phyloP scores from a whole-genome alignment of 306 rosid species.

The Corylus avellana region DNA sequence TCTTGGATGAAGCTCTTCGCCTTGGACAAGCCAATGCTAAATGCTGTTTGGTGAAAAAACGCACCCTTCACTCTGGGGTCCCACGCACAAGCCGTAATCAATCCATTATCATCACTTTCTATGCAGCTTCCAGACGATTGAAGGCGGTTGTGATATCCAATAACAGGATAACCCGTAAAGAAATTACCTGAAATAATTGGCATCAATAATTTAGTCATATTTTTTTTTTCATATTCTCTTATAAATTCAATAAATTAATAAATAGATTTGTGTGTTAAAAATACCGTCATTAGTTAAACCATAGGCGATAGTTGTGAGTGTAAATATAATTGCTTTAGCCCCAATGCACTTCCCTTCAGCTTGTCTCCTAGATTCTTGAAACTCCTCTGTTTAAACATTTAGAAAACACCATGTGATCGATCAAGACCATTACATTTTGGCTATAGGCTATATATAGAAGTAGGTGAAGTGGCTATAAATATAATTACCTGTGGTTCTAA shows the following conservation, averaged over 20 bases:
- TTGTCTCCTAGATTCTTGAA: slow-evolving; percentile 48
- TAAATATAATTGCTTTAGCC: slow-evolving; percentile 37
- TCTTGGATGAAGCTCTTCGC: slow-evolving; percentile 58
- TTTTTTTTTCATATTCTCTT: too few relatives aligned
- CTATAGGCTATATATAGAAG: neutral
- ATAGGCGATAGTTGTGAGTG: slow-evolving; percentile 44
- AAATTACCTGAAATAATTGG: neutral
- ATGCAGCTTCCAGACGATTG: slow-evolving; percentile 75
- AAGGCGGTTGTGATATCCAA: slow-evolving; percentile 60
- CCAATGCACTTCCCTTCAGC: slow-evolving; percentile 54
- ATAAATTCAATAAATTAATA: too few relatives aligned
- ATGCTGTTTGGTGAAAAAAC: slow-evolving; percentile 66
- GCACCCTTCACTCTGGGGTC: slow-evolving; percentile 63
- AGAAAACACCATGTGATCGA: neutral
- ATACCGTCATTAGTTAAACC: slow-evolving; percentile 79
- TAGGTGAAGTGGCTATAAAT: neutral
- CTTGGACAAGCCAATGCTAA: slow-evolving; percentile 44
- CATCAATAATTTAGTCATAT: too few relatives aligned
- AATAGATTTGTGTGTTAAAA: neutral
- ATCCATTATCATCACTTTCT: slow-evolving; percentile 34
- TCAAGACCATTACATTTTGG: neutral
- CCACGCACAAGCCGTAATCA: slow-evolving; percentile 64
- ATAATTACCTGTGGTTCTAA: slow-evolving; percentile 41
- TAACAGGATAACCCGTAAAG: slow-evolving; percentile 64
- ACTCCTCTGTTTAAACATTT: slow-evolving; percentile 49